Base-by-base conservation (phyloP, 768 basidiomycete genomes). In the Rhodotorula paludigena region DNA sequence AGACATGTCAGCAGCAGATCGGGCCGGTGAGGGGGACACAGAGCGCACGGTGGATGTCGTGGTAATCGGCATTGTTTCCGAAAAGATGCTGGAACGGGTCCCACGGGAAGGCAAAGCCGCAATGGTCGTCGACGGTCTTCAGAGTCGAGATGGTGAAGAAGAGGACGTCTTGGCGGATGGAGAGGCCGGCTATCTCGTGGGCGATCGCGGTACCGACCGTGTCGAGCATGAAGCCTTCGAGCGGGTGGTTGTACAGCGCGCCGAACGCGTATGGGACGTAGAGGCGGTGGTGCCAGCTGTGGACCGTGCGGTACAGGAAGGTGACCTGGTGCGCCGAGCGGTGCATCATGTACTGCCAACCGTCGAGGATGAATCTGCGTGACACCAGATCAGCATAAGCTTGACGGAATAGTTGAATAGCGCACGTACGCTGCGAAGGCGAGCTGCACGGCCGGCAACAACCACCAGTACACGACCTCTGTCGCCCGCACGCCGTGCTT, bases 251-350 rank as follows among this genome's bases (percentile, higher is more conserved):
- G 82, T 99, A 99, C 9, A 98, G 82, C 28, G 96, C 89, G 25
- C 96, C 96, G 75, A 89, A 99, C 0, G 96, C 91, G 76, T 96
- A 98, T 1, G 96, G 93, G 12, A 94, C 92, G 77, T 98, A 94
- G 14, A 99, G 85, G 15, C 92, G 84, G 78, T 99, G 96, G 78
- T 99, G 96, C 79, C 88, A 87, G 0, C 90, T 91, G 78, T 99
- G 96, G 71, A 97, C 82, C 60, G 89, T 85, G 72, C 86, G 89
- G 81, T 94, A 99, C 39, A 98, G 82, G 79, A 84, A 97, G 72
- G 86, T 89, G 81, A 90, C 90, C 74, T 84, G 80, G 80, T 98
- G 96, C 36, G 71, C 60, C 11, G 81, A 79, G 45, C 94, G 90
- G 77, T 99, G 96, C 28, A 91, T 82, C 80, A 93, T 92, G 79